phyloP scores from a whole-genome alignment of 2,329 filamentous ascomycete genomes.

The Dothideomycetidae sp. region DNA sequence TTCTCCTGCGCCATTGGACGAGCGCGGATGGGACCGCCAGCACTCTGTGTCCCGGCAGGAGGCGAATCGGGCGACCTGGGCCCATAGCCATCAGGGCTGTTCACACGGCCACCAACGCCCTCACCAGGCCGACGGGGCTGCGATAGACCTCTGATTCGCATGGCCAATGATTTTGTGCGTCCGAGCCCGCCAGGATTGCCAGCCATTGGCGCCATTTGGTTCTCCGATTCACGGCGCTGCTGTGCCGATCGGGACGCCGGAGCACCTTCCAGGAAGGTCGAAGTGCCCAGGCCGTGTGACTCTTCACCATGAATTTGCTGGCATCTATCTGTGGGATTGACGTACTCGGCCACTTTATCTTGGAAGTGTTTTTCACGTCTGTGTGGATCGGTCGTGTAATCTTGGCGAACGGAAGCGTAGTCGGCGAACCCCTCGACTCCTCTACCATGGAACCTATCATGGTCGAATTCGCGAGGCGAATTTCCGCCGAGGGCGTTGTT shows the following conservation, averaged over 20 bases:
- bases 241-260: slow-evolving; percentile 73
- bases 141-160: slow-evolving; percentile 76
- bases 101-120: slow-evolving; percentile 22
- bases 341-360: slow-evolving; percentile 32
- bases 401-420: slow-evolving; percentile 41
- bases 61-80: slow-evolving; percentile 13
- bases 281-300: slow-evolving; percentile 73
- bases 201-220: slow-evolving; percentile 33
- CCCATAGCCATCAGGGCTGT: slow-evolving; percentile 36
- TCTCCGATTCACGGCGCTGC: slow-evolving; percentile 58
- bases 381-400: slow-evolving; percentile 13
- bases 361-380: slow-evolving; percentile 14
- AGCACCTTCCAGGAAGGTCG: slow-evolving; percentile 88
- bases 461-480: slow-evolving; percentile 50
- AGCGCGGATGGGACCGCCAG: slow-evolving; percentile 28
- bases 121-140: slow-evolving; percentile 48
- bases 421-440: slow-evolving; percentile 79
- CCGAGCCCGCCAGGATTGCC: slow-evolving; percentile 44
- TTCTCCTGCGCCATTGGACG: slow-evolving; percentile 28
- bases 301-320: slow-evolving; percentile 74
- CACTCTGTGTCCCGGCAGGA: slow-evolving; percentile 19
- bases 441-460: slow-evolving; percentile 75
- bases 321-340: slow-evolving; percentile 50
- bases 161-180: slow-evolving; percentile 88
- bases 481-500: slow-evolving; percentile 87